phyloP scores from a whole-genome alignment of 169 alveolate genomes.

The Eimeria tenella region DNA sequence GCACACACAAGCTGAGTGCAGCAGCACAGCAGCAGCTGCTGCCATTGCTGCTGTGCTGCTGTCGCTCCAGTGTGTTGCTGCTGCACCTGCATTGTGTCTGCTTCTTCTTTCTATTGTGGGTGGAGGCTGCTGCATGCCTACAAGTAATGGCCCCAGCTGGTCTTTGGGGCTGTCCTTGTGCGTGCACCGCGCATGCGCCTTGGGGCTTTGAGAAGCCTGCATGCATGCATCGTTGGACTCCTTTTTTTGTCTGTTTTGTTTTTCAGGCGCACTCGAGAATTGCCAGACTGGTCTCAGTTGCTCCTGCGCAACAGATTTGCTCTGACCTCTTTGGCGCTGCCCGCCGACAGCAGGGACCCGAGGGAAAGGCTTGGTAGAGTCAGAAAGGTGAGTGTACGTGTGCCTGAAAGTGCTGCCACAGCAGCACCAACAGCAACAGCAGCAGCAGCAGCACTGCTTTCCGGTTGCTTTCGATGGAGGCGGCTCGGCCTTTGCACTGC shows the following conservation, averaged over 20 bases:
- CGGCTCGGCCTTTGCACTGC: too few species aligned
- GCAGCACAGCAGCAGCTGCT: neutral
- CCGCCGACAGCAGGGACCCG: neutral
- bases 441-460: neutral
- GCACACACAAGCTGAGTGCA: neutral
- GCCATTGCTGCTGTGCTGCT: too few species aligned
- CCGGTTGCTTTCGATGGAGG: neutral
- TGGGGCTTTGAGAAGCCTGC: too few species aligned
- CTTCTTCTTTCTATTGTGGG: too few species aligned
- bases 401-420: neutral
- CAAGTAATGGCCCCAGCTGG: too few species aligned
- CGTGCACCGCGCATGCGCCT: too few species aligned
- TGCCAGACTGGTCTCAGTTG: neutral
- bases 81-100: too few species aligned
- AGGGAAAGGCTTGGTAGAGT: neutral
- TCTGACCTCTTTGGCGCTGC: neutral
- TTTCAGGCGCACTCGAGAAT: neutral
- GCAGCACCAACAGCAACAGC: neutral
- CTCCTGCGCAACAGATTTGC: slow-evolving; percentile 24
- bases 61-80: too few species aligned
- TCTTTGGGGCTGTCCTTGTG: too few species aligned
- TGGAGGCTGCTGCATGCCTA: too few species aligned
- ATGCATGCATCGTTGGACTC: neutral
- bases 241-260: neutral
- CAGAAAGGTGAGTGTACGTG: neutral